A percentile compares a stretch with the other conserved stretches of the same genome.
Conservation (phyloP, 257 asterid genomes). For the Mentha longifolia region DNA sequence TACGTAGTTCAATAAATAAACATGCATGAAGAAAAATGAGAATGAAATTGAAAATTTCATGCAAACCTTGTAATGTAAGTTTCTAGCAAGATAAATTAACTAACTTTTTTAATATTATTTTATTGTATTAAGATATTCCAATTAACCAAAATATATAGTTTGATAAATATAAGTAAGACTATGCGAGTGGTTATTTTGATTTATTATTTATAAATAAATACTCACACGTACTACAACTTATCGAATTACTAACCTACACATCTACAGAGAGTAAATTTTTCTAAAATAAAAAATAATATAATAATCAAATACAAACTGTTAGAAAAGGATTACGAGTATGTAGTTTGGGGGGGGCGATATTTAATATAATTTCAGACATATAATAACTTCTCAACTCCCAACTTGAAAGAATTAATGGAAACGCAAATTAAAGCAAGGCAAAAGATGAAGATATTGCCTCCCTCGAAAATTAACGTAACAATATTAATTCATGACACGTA, state of each 20-base stretch:
- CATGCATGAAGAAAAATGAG: background rate
- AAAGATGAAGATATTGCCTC: background rate
- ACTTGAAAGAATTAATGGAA: constrained; percentile 19
- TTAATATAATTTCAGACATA: constrained; percentile 21
- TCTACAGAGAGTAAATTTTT: too few relatives aligned
- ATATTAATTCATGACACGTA: background rate
- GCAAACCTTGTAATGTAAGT: background rate
- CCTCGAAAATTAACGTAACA: background rate
- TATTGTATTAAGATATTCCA: too few relatives aligned
- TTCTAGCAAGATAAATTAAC: too few relatives aligned
- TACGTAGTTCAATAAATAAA: background rate
- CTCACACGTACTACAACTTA: too few relatives aligned
- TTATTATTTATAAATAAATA: too few relatives aligned
- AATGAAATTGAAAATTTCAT: background rate
- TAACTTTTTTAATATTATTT: too few relatives aligned
- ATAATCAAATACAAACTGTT: background rate
- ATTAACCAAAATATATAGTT: too few relatives aligned
- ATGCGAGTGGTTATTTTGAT: too few relatives aligned
- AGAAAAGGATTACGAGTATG: background rate
- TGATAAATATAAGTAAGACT: too few relatives aligned
- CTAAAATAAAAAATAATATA: too few relatives aligned
- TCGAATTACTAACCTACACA: too few relatives aligned
- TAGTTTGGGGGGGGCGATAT: constrained; percentile 25
- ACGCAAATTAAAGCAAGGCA: background rate
- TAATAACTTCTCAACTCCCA: constrained; percentile 36